Conservation (phyloP, 805 yeast species). For the Kodamaea restingae region DNA sequence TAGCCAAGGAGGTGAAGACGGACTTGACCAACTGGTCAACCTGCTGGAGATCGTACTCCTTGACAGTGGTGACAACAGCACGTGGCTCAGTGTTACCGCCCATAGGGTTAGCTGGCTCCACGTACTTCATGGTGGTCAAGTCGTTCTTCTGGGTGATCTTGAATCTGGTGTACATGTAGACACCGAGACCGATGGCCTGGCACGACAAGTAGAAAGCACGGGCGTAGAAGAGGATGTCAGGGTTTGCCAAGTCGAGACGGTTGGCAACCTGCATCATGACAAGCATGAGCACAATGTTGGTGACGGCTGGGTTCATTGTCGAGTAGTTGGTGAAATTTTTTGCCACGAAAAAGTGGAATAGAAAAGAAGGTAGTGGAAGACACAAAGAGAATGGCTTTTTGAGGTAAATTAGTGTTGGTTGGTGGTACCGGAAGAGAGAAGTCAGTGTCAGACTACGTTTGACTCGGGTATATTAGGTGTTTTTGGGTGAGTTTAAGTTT, state of each 20-base stretch:
- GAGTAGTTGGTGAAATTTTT: slow-evolving; percentile 1
- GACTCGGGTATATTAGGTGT: no score
- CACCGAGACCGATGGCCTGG: slow-evolving; percentile 57
- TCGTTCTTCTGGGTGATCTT: slow-evolving; percentile 74
- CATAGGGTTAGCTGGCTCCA: slow-evolving; percentile 78
- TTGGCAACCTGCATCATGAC: slow-evolving; percentile 95
- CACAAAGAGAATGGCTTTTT: no score
- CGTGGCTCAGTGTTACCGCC: slow-evolving; percentile 68
- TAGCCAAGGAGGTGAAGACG: slow-evolving; percentile 82
- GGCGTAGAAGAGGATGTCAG: slow-evolving; percentile 65
- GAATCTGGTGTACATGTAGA: slow-evolving; percentile 62
- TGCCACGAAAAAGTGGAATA: not conserved
- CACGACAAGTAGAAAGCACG: slow-evolving; percentile 68
- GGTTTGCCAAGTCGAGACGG: slow-evolving; percentile 84
- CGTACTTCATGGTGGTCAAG: slow-evolving; percentile 86
- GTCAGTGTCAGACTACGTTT: no score
- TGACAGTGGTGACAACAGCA: slow-evolving; percentile 85
- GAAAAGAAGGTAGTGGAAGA: not conserved
- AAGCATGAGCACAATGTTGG: slow-evolving; percentile 86
- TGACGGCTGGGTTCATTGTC: slow-evolving; percentile 79
- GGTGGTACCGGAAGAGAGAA: no score
- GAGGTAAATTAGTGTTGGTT: no score
- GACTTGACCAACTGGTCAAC: slow-evolving; percentile 76
- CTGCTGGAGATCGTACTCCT: slow-evolving; percentile 91
- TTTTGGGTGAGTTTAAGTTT: no score